Conservation (phyloP, 2,329 filamentous ascomycete species). For the Scleromitrula shiraiana region DNA sequence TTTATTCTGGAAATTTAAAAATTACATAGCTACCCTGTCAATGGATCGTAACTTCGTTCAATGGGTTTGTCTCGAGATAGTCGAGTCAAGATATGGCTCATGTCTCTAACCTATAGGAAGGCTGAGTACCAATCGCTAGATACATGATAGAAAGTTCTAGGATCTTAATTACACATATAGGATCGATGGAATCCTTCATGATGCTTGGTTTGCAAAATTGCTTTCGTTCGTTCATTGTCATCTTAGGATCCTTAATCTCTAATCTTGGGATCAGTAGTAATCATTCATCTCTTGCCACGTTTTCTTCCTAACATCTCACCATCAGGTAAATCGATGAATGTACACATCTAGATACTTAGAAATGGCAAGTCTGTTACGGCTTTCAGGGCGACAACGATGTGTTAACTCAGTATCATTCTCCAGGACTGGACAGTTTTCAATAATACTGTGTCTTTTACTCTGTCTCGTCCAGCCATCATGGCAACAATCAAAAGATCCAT, state of each 20-base stretch:
- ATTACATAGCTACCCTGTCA: background rate
- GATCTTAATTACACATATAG: conserved; percentile 6
- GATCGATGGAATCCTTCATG: conserved; percentile 2
- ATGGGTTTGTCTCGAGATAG: conserved; percentile 1
- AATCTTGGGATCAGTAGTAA: background rate
- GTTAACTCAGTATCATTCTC: background rate
- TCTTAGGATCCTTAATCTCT: conserved; percentile 3
- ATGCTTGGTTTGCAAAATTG: background rate
- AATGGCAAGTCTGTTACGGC: conserved; percentile 2
- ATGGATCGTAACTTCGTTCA: conserved; percentile 3
- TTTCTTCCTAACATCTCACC: background rate
- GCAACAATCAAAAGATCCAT: conserved; percentile 41
- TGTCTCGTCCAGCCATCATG: conserved; percentile 15
- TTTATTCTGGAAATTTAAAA: background rate
- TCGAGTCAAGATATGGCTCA: conserved; percentile 2
- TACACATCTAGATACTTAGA: background rate
- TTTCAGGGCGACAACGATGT: conserved; percentile 1
- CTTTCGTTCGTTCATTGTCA: conserved; percentile 2
- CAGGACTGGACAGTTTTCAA: background rate
- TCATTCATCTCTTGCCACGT: conserved; percentile 3
- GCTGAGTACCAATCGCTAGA: conserved; percentile 8
- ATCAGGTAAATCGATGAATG: background rate
- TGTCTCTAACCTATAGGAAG: background rate
- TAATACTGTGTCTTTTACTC: conserved; percentile 11
- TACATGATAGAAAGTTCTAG: background rate